A percentile compares a stretch with the other conserved stretches of the same genome.
phyloP scores from a whole-genome alignment of 257 asterid species.

The Plectranthus barbatus region DNA sequence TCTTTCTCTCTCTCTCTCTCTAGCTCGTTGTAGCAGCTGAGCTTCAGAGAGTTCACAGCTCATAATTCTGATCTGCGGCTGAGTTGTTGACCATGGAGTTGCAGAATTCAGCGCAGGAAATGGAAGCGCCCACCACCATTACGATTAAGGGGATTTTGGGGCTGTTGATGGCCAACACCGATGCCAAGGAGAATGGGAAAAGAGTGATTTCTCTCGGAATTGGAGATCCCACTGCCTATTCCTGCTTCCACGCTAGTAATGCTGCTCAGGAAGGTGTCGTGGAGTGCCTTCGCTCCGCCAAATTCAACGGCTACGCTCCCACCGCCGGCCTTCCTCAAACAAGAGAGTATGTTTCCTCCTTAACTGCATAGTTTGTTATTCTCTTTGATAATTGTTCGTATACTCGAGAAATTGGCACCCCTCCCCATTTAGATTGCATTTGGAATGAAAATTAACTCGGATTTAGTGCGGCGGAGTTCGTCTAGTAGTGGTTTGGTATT shows the following conservation, averaged over 20 bases:
- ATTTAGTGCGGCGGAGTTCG: no score
- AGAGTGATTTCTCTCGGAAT: constrained; percentile 63
- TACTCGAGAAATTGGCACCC: no score
- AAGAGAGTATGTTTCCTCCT: constrained; percentile 36
- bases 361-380: not conserved
- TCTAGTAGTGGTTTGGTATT: no score
- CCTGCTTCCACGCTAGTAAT: constrained; percentile 50
- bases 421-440: no score
- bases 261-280: constrained; percentile 57
- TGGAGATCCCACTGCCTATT: constrained; percentile 76
- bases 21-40: not conserved
- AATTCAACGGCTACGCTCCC: constrained; percentile 83
- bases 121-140: constrained; percentile 39
- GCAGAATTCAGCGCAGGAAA: no score
- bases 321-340: constrained; percentile 81
- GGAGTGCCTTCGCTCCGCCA: constrained; percentile 40
- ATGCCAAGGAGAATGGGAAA: constrained; percentile 3
- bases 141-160: constrained; percentile 75
- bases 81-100: no score
- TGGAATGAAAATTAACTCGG: no score
- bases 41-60: not conserved
- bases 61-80: no score
- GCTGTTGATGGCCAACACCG: constrained; percentile 37
- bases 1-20: not conserved
- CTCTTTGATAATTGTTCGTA: no score